A percentile compares a stretch with the other conserved stretches of the same genome.
These are phyloP conservation scores for Oenanthe sinensis DNA, from an alignment of 129 eudicot species.

Conservation along the genomic window DNA sequence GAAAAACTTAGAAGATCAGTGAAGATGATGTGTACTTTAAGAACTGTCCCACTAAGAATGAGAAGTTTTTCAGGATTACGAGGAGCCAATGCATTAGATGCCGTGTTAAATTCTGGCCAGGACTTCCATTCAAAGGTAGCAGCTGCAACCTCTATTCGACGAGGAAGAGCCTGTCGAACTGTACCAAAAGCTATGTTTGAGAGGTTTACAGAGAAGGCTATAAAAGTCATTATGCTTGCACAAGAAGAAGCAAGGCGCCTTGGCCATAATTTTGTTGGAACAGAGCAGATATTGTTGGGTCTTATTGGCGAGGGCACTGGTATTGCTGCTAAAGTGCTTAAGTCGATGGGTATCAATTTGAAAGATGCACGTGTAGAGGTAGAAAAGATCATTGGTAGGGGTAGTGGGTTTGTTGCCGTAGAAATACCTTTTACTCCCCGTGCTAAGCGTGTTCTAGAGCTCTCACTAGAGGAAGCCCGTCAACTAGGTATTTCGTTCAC, in stretches of 20 bases:
- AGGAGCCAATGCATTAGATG: constrained; percentile 57
- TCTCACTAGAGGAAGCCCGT: constrained; percentile 86
- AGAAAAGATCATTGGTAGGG: constrained; percentile 86
- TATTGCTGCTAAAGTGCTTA: constrained; percentile 84
- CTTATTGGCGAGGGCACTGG: constrained; percentile 95
- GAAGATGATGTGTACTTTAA: constrained; percentile 36
- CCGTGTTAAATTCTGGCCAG: constrained; percentile 27
- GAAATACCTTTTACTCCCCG: constrained; percentile 94
- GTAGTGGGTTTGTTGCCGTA: constrained; percentile 88
- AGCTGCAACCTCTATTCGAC: constrained; percentile 34
- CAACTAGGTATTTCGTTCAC: constrained; percentile 55
- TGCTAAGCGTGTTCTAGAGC: constrained; percentile 82
- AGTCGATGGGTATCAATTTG: constrained; percentile 88
- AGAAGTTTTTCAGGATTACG: constrained; percentile 54
- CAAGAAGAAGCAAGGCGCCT: constrained; percentile 91
- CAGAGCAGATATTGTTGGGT: constrained; percentile 75
- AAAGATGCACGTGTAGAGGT: constrained; percentile 93
- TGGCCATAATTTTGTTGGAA: constrained; percentile 82
- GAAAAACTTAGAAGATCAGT: constrained; percentile 35
- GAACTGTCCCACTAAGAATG: constrained; percentile 29
- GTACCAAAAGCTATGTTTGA: constrained; percentile 83
- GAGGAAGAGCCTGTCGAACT: constrained; percentile 35
- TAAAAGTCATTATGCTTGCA: constrained; percentile 91
- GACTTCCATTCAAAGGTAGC: constrained; percentile 62
- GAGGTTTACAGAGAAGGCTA: constrained; percentile 84